phyloP scores from a whole-genome alignment of 2,329 filamentous ascomycete species.

The Metarhizium sp. region DNA sequence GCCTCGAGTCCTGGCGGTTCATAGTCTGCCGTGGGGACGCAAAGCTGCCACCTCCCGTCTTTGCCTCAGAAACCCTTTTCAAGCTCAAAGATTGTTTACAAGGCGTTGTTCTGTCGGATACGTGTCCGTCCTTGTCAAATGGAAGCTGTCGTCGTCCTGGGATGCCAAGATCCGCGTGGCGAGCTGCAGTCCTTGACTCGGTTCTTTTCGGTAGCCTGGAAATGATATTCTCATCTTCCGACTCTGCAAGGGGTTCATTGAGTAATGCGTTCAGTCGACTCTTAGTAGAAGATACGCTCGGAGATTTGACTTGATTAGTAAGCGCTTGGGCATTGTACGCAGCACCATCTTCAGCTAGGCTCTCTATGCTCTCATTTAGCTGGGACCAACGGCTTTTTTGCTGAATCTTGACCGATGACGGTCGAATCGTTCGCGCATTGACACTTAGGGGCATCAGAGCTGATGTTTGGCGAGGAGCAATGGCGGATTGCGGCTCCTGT shows the following conservation, averaged over 20 bases:
- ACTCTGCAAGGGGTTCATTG: conserved; percentile 12
- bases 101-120: conserved; percentile 6
- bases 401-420: conserved; percentile 13
- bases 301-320: conserved; percentile 6
- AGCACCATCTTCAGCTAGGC: conserved; percentile 40
- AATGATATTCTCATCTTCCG: not conserved
- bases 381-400: not conserved
- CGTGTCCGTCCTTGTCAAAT: conserved; percentile 20
- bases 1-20: conserved; percentile 7
- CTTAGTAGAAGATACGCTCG: conserved; percentile 8
- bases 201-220: not conserved
- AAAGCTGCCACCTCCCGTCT: not conserved
- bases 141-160: conserved; percentile 33
- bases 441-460: conserved; percentile 28
- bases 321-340: conserved; percentile 5
- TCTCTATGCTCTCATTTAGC: not conserved
- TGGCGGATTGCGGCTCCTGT: not conserved
- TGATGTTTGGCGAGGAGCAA: conserved; percentile 13
- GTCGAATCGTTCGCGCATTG: conserved; percentile 19
- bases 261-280: conserved; percentile 25
- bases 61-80: not conserved
- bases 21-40: not conserved
- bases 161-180: conserved; percentile 16
- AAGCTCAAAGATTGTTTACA: not conserved
- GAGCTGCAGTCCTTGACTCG: not conserved